Evolutionary conservation across 768 basidiomycete genomes (phyloP).

Genomic region (Pilatotrama ljubarskyi): DNA sequence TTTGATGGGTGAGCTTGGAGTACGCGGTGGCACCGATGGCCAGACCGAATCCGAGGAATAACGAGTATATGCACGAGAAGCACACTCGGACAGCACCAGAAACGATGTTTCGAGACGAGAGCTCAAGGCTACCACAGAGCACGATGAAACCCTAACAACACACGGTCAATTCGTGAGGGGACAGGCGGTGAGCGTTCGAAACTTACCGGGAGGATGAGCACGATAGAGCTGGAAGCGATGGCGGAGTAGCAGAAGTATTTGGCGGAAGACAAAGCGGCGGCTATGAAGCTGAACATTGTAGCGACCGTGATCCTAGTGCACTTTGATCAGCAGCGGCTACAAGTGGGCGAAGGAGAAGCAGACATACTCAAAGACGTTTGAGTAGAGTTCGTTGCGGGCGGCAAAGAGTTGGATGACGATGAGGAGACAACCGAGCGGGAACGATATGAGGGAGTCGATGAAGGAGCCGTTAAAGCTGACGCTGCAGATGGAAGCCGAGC

Average conservation of each 20-base stretch:
- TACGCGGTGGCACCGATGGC: conserved; percentile 77
- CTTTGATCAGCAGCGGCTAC: conserved; percentile 1
- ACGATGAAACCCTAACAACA: conserved; percentile 58
- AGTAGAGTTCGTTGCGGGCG: conserved; percentile 74
- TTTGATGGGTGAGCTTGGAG: conserved; percentile 49
- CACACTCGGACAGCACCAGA: conserved; percentile 83
- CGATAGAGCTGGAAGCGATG: conserved; percentile 72
- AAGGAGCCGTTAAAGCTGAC: conserved; percentile 75
- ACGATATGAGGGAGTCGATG: conserved; percentile 69
- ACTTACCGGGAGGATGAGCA: conserved; percentile 75
- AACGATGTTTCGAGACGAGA: conserved; percentile 79
- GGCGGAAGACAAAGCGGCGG: conserved; percentile 62
- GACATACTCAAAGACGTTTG: conserved; percentile 73
- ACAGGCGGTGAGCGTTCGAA: background rate
- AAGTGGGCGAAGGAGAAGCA: background rate
- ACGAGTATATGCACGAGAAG: conserved; percentile 78
- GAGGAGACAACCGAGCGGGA: conserved; percentile 76
- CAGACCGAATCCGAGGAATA: conserved; percentile 76
- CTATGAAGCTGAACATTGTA: conserved; percentile 74
- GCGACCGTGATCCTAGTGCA: conserved; percentile 70
- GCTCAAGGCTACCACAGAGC: conserved; percentile 71
- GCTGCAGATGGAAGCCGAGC: conserved; percentile 72
- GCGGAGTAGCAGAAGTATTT: conserved; percentile 79
- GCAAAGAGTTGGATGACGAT: conserved; percentile 72
- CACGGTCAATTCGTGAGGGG: background rate